Conservation (phyloP, 495 filamentous ascomycete species). For the Astrothelium macrocarpum region DNA sequence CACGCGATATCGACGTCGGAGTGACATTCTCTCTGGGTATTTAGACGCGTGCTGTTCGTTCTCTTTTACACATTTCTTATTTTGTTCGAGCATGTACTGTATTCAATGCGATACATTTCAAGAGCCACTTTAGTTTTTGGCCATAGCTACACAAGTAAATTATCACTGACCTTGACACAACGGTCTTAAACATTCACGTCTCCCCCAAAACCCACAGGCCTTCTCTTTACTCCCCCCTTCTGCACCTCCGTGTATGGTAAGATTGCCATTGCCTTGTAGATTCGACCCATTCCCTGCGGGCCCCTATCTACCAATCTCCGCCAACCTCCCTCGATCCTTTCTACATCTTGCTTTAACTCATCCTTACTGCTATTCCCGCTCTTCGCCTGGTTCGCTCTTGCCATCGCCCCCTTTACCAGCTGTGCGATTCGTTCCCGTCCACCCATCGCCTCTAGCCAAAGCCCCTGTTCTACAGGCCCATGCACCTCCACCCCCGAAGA, state of each 20-base stretch:
- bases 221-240: background rate
- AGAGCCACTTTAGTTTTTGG: background rate
- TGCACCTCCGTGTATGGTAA: slow-evolving; percentile 49
- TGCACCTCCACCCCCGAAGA: slow-evolving; percentile 80
- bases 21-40: slow-evolving; percentile 97
- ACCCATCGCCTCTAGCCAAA: slow-evolving; percentile 70
- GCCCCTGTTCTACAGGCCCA: slow-evolving; percentile 80
- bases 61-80: background rate
- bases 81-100: slow-evolving; percentile 34
- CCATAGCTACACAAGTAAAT: background rate
- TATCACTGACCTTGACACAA: background rate
- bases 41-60: slow-evolving; percentile 35
- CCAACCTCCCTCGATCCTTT: slow-evolving; percentile 63
- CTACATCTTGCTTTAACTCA: slow-evolving; percentile 39
- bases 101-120: slow-evolving; percentile 39
- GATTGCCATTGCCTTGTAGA: slow-evolving; percentile 90
- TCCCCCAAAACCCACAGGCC: slow-evolving; percentile 4
- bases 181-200: background rate
- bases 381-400: slow-evolving; percentile 12
- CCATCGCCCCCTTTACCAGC: slow-evolving; percentile 42
- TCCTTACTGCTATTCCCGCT: slow-evolving; percentile 24
- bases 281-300: slow-evolving; percentile 75
- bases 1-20: slow-evolving; percentile 93
- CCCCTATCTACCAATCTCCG: slow-evolving; percentile 68
- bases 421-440: slow-evolving; percentile 66